Conservation (phyloP, 352 stramenopile genomes). For the Thraustotheca clavata region DNA sequence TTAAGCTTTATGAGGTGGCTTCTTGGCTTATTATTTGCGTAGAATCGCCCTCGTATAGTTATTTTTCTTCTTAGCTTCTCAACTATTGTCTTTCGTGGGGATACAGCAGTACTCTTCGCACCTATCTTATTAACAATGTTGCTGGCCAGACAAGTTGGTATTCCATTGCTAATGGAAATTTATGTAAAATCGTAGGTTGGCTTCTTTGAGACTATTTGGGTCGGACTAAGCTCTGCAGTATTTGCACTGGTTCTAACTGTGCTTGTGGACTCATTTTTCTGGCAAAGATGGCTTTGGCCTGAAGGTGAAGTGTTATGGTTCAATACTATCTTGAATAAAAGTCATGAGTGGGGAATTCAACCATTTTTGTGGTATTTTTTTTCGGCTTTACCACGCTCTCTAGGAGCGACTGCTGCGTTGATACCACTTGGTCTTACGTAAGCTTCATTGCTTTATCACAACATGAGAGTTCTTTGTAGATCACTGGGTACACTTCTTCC, state of each 20-base stretch:
- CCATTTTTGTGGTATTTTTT: constrained; percentile 96
- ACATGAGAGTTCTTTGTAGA: not conserved
- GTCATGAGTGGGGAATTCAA: constrained; percentile 93
- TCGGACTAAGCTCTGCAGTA: constrained; percentile 69
- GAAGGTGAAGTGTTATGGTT: constrained; percentile 98
- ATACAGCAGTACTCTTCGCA: constrained; percentile 94
- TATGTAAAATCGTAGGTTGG: constrained; percentile 36
- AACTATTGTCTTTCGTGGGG: constrained; percentile 95
- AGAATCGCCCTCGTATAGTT: constrained; percentile 35
- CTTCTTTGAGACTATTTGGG: constrained; percentile 67
- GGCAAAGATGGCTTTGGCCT: constrained; percentile 93
- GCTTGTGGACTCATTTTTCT: constrained; percentile 92
- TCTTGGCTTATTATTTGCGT: not conserved
- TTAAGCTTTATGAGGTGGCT: constrained; percentile 12
- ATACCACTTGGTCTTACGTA: constrained; percentile 77
- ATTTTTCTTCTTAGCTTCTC: constrained; percentile 86
- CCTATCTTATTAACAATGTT: constrained; percentile 90
- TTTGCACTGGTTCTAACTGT: constrained; percentile 77
- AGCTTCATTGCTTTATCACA: not conserved
- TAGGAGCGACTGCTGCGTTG: constrained; percentile 73
- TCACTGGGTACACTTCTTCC: not conserved
- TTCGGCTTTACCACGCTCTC: constrained; percentile 86
- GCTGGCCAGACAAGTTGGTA: constrained; percentile 31
- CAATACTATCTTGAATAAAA: constrained; percentile 95
- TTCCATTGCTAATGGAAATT: not conserved